These are phyloP conservation scores for Bipolaris gigantea DNA, from an alignment of 2,329 filamentous ascomycete genomes.

Conservation along the genomic window DNA sequence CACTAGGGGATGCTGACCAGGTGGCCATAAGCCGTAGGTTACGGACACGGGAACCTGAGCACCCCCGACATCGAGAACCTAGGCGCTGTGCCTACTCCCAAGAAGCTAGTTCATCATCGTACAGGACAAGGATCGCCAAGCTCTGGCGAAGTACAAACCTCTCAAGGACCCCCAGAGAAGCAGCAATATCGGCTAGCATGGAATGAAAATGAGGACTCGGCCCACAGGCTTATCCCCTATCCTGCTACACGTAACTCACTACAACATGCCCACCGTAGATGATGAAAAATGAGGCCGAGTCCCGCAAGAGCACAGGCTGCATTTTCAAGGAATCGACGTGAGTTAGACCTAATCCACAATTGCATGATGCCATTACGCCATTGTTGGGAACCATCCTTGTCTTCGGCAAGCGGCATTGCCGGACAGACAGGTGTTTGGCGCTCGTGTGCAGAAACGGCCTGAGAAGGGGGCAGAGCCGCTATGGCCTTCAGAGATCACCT, in stretches of 20 bases:
- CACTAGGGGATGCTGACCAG: conserved; percentile 14
- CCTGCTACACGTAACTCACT: not conserved
- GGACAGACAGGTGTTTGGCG: not conserved
- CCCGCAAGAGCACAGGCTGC: not conserved
- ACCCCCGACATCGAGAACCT: not conserved
- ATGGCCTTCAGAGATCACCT: not conserved
- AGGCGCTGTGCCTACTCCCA: conserved; percentile 1
- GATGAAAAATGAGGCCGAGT: conserved; percentile 2
- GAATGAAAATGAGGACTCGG: not conserved
- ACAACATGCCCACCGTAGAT: not conserved
- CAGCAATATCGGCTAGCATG: not conserved
- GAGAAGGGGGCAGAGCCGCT: not conserved
- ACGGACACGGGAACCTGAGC: not conserved
- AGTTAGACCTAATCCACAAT: not conserved
- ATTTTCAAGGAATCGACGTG: not conserved
- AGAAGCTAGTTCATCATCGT: not conserved
- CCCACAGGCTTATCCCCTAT: not conserved
- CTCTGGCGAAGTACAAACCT: not conserved
- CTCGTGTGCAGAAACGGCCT: not conserved
- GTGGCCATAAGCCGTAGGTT: conserved; percentile 3
- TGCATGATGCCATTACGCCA: not conserved
- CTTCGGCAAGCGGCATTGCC: conserved; percentile 1
- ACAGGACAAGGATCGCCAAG: conserved; percentile 1
- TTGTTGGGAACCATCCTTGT: not conserved
- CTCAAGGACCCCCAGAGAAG: not conserved